These are phyloP conservation scores for Alternaria viburni DNA, from an alignment of 2,329 filamentous ascomycete species.

Conservation along the genomic window DNA sequence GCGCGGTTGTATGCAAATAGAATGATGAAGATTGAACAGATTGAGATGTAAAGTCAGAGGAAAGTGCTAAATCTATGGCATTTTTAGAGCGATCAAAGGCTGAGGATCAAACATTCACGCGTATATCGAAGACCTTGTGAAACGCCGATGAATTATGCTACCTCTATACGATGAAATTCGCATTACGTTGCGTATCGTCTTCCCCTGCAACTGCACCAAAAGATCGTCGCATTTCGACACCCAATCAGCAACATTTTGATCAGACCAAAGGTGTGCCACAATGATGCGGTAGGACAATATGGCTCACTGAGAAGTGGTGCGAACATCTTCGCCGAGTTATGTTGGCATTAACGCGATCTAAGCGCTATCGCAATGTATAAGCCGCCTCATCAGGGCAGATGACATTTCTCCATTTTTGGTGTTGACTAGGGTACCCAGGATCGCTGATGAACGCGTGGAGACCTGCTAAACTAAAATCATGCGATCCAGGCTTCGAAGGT, in stretches of 20 bases:
- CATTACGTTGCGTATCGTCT: not conserved
- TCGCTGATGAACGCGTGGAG: not conserved
- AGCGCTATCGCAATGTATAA: not conserved
- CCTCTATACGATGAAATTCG: not conserved
- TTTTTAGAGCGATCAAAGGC: not conserved
- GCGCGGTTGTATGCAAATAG: not conserved
- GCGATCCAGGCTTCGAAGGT: not conserved
- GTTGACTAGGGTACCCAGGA: not conserved
- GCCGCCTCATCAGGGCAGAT: not conserved
- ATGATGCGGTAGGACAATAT: not conserved
- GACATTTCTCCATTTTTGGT: not conserved
- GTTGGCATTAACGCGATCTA: not conserved
- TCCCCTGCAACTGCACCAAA: not conserved
- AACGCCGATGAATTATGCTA: not conserved
- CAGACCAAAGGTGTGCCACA: fast-evolving
- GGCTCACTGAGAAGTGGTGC: not conserved
- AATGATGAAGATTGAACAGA: not conserved
- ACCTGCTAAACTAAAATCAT: not conserved
- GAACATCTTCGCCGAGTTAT: not conserved
- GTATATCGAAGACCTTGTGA: too few species aligned
- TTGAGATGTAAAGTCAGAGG: not conserved
- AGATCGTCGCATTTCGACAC: fast-evolving
- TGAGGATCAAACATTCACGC: not conserved
- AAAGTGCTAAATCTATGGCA: not conserved
- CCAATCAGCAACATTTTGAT: not conserved